Percentiles rank a stretch among this genome's conserved stretches.
phyloP scores from a whole-genome alignment of 768 basidiomycete genomes.

The Porphyrellus cyaneotinctus region DNA sequence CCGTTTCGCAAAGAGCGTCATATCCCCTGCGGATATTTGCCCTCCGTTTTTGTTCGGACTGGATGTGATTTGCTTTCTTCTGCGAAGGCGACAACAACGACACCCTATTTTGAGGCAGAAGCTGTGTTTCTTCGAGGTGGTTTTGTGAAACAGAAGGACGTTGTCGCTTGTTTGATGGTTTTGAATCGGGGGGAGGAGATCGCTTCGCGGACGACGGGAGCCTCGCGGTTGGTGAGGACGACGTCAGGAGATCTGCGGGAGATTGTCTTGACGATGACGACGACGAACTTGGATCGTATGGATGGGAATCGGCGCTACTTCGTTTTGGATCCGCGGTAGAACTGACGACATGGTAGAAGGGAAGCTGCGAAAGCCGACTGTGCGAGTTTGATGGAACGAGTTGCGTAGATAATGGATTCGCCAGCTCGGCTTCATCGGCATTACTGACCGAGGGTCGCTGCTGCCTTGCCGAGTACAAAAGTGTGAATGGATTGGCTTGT shows the following conservation, averaged over 20 bases:
- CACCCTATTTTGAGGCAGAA: slow-evolving; percentile 8
- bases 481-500: slow-evolving; percentile 17
- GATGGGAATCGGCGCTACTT: slow-evolving; percentile 6
- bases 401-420: slow-evolving; percentile 5
- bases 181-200: slow-evolving; percentile 24
- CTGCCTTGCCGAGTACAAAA: slow-evolving; percentile 17
- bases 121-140: slow-evolving; percentile 10
- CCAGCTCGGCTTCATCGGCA: slow-evolving; percentile 7
- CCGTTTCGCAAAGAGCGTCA: slow-evolving; percentile 78
- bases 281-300: slow-evolving; percentile 21
- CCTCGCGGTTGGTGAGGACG: slow-evolving; percentile 13
- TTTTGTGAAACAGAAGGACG: slow-evolving; percentile 20
- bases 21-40: slow-evolving; percentile 89
- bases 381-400: slow-evolving; percentile 4
- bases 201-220: slow-evolving; percentile 21
- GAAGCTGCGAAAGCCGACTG: slow-evolving; percentile 7
- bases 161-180: slow-evolving; percentile 33
- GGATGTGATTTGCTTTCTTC: slow-evolving; percentile 93
- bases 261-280: slow-evolving; percentile 29
- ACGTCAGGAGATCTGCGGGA: slow-evolving; percentile 16
- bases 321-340: slow-evolving; percentile 8
- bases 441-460: slow-evolving; percentile 9
- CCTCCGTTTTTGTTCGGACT: slow-evolving; percentile 89
- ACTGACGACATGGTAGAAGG: slow-evolving; percentile 15
- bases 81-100: slow-evolving; percentile 71